Conservation (phyloP, 2,329 filamentous ascomycete species). For the Clarireedia homoeocarpa region DNA sequence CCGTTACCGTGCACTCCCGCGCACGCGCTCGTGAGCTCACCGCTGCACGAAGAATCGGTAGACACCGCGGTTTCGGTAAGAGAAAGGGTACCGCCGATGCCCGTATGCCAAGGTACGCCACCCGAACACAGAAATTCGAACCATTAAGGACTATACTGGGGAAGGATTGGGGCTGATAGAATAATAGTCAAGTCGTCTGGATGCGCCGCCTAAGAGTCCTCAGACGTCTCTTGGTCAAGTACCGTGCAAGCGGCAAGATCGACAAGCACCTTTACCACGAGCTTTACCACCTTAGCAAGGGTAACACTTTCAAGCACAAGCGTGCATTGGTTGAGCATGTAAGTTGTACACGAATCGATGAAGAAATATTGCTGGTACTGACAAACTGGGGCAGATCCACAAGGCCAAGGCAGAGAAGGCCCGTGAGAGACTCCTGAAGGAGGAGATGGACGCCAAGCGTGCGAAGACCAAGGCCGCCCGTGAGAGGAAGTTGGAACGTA, state of each 20-base stretch:
- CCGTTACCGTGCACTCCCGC: slow-evolving; percentile 99
- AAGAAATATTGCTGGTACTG: slow-evolving; percentile 9
- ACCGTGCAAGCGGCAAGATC: slow-evolving; percentile 99
- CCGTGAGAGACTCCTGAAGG: slow-evolving; percentile 91
- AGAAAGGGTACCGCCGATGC: slow-evolving; percentile 99
- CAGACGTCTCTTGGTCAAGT: slow-evolving; percentile 98
- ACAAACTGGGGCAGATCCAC: slow-evolving; percentile 66
- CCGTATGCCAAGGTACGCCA: slow-evolving; percentile 81
- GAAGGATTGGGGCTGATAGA: slow-evolving; percentile 23
- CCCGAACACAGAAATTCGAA: neutral
- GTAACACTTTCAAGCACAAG: slow-evolving; percentile 99
- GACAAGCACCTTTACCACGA: slow-evolving; percentile 99
- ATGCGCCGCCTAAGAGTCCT: slow-evolving; percentile 99
- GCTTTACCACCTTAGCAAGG: slow-evolving; percentile 99
- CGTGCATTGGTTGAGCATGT: slow-evolving; percentile 99
- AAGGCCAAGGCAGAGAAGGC: slow-evolving; percentile 99
- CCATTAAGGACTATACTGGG: slow-evolving; percentile 24
- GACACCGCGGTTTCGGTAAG: slow-evolving; percentile 99
- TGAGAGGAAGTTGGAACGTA: slow-evolving; percentile 94
- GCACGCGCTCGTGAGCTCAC: slow-evolving; percentile 92
- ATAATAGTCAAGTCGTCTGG: slow-evolving; percentile 85
- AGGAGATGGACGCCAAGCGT: slow-evolving; percentile 99
- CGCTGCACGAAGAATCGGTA: slow-evolving; percentile 86
- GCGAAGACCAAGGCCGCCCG: slow-evolving; percentile 99
- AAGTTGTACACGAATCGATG: slow-evolving; percentile 44